phyloP scores from a whole-genome alignment of 106 monocot species.

The Apostasia ramifera region DNA sequence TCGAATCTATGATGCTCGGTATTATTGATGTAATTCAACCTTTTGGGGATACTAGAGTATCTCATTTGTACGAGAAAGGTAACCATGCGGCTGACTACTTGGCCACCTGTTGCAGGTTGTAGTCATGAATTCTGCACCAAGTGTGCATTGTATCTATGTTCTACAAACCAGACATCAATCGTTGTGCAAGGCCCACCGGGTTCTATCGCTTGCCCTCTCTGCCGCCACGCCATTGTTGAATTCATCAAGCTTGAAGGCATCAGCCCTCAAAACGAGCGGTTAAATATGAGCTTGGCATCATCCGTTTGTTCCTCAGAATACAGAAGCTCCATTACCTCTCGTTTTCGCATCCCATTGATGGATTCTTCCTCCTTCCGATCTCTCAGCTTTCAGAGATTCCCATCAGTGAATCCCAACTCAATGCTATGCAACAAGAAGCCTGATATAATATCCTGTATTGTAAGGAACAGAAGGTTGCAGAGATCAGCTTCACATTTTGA shows the following conservation, averaged over 20 bases:
- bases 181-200: conserved; percentile 40
- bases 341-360: conserved; percentile 14
- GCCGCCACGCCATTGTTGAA: conserved; percentile 48
- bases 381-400: conserved; percentile 36
- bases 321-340: conserved; percentile 20
- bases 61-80: no score
- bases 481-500: conserved; percentile 36
- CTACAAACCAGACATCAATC: conserved; percentile 40
- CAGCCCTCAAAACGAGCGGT: conserved; percentile 27
- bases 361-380: conserved; percentile 37
- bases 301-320: conserved; percentile 32
- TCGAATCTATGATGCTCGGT: no score
- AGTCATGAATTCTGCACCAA: conserved; percentile 81
- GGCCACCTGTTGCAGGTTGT: conserved; percentile 44
- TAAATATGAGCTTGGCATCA: conserved; percentile 34
- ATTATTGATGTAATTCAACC: neutral
- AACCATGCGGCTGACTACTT: neutral
- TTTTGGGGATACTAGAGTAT: neutral
- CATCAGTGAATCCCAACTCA: conserved; percentile 33
- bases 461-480: conserved; percentile 26
- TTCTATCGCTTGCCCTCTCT: conserved; percentile 73
- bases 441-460: conserved; percentile 25
- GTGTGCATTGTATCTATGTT: conserved; percentile 77
- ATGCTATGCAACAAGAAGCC: conserved; percentile 37
- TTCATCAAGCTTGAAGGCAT: conserved; percentile 35